A percentile compares a stretch with the other conserved stretches of the same genome.
Conservation (phyloP, 345 rosid species). For the Syzygium jambos region DNA sequence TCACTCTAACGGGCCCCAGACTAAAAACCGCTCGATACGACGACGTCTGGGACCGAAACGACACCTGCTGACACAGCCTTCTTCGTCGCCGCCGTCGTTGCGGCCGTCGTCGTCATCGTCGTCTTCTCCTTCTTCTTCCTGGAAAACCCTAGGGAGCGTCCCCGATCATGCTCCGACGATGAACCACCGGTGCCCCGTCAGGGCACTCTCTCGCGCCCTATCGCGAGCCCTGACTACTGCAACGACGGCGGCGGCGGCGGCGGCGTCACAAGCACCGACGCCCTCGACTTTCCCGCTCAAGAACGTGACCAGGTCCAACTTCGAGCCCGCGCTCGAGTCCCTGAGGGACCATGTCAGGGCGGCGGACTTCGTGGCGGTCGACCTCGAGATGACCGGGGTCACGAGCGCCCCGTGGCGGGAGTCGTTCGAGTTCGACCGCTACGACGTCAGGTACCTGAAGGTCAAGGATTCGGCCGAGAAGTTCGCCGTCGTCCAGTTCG, state of each 20-base stretch:
- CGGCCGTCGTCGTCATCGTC: neutral
- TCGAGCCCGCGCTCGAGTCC: conserved; percentile 47
- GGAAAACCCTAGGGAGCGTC: neutral
- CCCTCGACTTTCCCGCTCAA: conserved; percentile 60
- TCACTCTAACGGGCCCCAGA: neutral
- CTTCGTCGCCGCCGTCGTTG: neutral
- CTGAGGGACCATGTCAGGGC: conserved; percentile 51
- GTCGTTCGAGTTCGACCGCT: conserved; percentile 68
- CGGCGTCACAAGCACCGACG: conserved; percentile 6
- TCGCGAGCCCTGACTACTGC: neutral
- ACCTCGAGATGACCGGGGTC: conserved; percentile 92
- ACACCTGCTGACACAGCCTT: neutral
- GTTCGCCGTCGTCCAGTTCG: conserved; percentile 92
- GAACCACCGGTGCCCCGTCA: neutral
- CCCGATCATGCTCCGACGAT: neutral
- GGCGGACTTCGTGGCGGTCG: conserved; percentile 90
- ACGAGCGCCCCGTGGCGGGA: conserved; percentile 91
- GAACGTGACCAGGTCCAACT: conserved; percentile 69
- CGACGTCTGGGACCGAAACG: neutral
- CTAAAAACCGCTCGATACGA: neutral
- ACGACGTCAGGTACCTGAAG: conserved; percentile 73
- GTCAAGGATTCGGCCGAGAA: conserved; percentile 94
- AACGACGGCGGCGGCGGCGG: neutral
- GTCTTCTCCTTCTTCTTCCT: neutral
- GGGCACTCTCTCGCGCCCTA: conserved; percentile 1